Evolutionary conservation across 345 rosid species (phyloP).

Genomic region (Boechera divaricarpa): DNA sequence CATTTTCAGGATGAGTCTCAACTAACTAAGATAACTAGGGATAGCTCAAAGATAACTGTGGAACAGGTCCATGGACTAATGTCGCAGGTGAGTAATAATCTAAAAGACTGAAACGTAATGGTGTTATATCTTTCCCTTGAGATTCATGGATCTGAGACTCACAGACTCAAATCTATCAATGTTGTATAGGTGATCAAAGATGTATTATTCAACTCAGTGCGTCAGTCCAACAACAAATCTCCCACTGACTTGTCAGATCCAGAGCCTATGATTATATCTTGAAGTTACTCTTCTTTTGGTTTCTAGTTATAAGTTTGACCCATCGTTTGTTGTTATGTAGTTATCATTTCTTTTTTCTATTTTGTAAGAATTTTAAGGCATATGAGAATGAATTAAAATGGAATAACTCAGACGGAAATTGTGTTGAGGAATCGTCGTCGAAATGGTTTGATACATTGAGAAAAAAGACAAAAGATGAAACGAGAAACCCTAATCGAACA

Average conservation of each 20-base stretch:
- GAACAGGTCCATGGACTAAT: constrained; percentile 98
- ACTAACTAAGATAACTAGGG: constrained; percentile 96
- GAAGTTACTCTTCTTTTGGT: constrained; percentile 40
- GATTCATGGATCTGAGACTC: background rate
- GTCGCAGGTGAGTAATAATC: constrained; percentile 77
- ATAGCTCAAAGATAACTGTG: constrained; percentile 92
- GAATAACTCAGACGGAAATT: too few relatives aligned
- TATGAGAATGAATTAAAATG: background rate
- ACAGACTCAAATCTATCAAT: background rate
- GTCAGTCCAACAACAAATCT: constrained; percentile 59
- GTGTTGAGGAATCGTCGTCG: too few relatives aligned
- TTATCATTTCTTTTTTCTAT: background rate
- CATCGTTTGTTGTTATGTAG: background rate
- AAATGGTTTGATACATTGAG: too few relatives aligned
- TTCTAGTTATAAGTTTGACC: constrained; percentile 7
- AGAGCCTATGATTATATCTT: constrained; percentile 95
- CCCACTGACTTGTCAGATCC: constrained; percentile 63
- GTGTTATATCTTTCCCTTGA: background rate
- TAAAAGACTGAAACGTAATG: background rate
- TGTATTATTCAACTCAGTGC: constrained; percentile 85
- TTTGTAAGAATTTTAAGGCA: background rate
- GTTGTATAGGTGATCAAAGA: constrained; percentile 83
- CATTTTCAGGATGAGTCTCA: constrained; percentile 89
- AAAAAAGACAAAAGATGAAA: too few relatives aligned
- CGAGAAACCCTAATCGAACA: too few relatives aligned